phyloP scores from a whole-genome alignment of 805 yeast genomes.

The Suhomyces faveliae region DNA sequence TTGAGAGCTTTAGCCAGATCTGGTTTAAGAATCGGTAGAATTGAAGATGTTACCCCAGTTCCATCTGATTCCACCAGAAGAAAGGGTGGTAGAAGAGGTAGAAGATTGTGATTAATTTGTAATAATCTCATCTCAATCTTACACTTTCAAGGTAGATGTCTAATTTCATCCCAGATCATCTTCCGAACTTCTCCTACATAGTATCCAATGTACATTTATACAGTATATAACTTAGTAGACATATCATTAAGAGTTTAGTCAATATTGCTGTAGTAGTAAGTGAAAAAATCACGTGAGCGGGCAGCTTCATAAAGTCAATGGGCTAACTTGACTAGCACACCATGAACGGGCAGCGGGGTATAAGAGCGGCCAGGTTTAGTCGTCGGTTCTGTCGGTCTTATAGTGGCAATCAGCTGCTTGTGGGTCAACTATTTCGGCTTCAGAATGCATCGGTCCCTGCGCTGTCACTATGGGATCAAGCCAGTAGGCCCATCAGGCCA shows the following conservation, averaged over 20 bases:
- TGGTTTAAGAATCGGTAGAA: constrained; percentile 99
- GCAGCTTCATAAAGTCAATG: too few species aligned
- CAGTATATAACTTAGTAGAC: constrained; percentile 2
- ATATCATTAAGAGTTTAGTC: too few species aligned
- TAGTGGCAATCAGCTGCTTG: neutral
- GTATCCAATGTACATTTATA: constrained; percentile 8
- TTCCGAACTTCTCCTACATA: constrained; percentile 2
- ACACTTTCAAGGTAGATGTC: neutral
- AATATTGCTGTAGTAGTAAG: too few species aligned
- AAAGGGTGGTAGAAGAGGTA: constrained; percentile 99
- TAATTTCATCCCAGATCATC: neutral
- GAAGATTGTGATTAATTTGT: constrained; percentile 76
- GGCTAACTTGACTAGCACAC: too few species aligned
- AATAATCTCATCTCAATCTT: constrained; percentile 5
- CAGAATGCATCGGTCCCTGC: neutral
- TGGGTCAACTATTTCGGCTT: neutral
- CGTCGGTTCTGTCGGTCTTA: neutral
- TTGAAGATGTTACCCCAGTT: constrained; percentile 99
- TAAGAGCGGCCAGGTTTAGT: neutral
- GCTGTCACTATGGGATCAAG: neutral
- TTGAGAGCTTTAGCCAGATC: constrained; percentile 99
- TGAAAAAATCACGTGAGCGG: neutral
- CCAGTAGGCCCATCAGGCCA: neutral
- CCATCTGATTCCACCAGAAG: constrained; percentile 99
- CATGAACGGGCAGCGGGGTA: neutral